phyloP scores from a whole-genome alignment of 202 grass and related monocot species.

The Panicum hallii region DNA sequence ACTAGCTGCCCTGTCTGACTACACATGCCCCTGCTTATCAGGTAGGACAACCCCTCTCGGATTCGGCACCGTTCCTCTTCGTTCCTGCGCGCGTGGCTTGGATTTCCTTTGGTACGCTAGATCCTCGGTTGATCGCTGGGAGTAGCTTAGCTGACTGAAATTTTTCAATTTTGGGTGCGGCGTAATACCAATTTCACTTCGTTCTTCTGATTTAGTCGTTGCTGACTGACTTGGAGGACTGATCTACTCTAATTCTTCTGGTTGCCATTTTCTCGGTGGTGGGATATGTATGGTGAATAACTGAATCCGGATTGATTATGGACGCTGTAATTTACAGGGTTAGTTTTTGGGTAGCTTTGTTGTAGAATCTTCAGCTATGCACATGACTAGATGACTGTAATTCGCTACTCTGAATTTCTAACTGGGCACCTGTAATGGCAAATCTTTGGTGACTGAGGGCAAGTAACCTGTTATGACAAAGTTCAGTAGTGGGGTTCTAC shows the following conservation, averaged over 20 bases:
- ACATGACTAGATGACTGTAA: background rate
- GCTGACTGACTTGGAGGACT: background rate
- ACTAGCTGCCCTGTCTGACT: slow-evolving; percentile 36
- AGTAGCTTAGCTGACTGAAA: no score
- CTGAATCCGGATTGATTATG: background rate
- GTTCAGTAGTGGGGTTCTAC: background rate
- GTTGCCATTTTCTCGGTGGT: background rate
- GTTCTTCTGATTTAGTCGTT: background rate
- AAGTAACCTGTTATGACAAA: background rate
- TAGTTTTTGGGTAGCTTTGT: background rate
- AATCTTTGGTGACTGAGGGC: background rate
- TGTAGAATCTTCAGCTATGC: background rate
- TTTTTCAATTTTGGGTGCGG: background rate
- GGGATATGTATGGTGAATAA: background rate
- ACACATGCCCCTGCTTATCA: background rate
- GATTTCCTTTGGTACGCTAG: background rate
- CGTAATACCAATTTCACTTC: background rate
- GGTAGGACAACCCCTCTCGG: background rate
- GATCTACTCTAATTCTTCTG: background rate
- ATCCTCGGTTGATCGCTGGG: background rate
- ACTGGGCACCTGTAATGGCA: background rate
- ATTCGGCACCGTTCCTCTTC: background rate
- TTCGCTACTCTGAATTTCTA: background rate
- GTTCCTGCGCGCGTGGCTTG: no score
- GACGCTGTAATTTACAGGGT: background rate